Percentiles rank a stretch among this genome's conserved stretches.
phyloP scores from a whole-genome alignment of 805 yeast species.

The Wickerhamiella slavikovae region DNA sequence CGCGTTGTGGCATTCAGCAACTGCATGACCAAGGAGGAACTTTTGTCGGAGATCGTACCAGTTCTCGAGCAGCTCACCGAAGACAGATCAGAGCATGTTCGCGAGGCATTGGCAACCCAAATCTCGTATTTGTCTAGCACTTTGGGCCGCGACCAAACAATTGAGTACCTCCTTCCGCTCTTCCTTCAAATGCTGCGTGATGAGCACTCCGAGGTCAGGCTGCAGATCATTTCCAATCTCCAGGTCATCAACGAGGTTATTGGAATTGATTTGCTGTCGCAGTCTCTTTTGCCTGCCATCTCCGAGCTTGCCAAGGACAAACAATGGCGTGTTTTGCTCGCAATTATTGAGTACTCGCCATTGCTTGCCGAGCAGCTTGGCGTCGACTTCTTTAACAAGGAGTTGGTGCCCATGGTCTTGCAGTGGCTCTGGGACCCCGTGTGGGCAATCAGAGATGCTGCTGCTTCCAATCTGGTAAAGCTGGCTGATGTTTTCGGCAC shows the following conservation, averaged over 20 bases:
- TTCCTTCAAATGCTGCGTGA: constrained; percentile 87
- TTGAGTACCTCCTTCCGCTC: constrained; percentile 65
- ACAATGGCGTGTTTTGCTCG: constrained; percentile 94
- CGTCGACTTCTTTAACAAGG: constrained; percentile 78
- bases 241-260: constrained; percentile 85
- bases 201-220: constrained; percentile 88
- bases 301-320: constrained; percentile 89
- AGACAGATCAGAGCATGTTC: constrained; percentile 82
- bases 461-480: constrained; percentile 62
- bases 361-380: constrained; percentile 87
- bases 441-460: constrained; percentile 90
- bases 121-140: constrained; percentile 74
- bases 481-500: constrained; percentile 78
- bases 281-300: constrained; percentile 82
- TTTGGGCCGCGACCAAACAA: constrained; percentile 66
- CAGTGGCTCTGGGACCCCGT: constrained; percentile 99
- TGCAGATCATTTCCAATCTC: constrained; percentile 80
- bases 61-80: constrained; percentile 63
- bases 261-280: constrained; percentile 74
- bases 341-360: constrained; percentile 92
- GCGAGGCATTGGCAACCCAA: constrained; percentile 79
- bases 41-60: constrained; percentile 59
- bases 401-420: constrained; percentile 73
- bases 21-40: constrained; percentile 23
- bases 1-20: constrained; percentile 44